Evolutionary conservation across 495 filamentous ascomycete genomes (phyloP).

Genomic region (Penicillium canariense): DNA sequence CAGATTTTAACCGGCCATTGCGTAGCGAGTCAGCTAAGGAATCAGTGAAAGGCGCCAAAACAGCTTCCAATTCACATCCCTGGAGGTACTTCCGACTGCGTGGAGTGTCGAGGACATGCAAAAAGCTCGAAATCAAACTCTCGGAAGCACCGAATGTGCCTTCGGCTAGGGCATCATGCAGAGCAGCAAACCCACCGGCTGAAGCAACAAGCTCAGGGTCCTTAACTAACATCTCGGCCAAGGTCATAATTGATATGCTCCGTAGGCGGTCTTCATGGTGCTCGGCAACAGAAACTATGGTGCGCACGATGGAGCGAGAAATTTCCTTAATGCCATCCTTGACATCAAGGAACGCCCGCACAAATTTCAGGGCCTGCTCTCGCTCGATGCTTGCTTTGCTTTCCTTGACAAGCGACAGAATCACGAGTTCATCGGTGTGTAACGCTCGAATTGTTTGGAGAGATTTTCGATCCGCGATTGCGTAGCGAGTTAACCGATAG

Average conservation of each 20-base stretch:
- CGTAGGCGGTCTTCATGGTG: constrained; percentile 82
- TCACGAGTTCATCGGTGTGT: constrained; percentile 89
- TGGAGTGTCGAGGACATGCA: constrained; percentile 85
- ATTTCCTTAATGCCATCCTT: constrained; percentile 89
- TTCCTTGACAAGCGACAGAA: constrained; percentile 88
- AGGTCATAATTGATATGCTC: constrained; percentile 85
- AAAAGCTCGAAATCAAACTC: constrained; percentile 75
- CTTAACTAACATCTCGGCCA: constrained; percentile 86
- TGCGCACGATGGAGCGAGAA: constrained; percentile 78
- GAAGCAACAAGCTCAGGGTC: constrained; percentile 75
- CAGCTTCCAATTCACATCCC: constrained; percentile 75
- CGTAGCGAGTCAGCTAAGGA: constrained; percentile 61
- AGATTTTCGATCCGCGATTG: constrained; percentile 87
- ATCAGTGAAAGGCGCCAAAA: constrained; percentile 89
- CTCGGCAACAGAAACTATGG: constrained; percentile 87
- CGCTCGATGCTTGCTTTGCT: constrained; percentile 93
- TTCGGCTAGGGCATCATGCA: constrained; percentile 84
- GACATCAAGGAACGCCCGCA: constrained; percentile 91
- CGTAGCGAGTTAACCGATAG: constrained; percentile 89
- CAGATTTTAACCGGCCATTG: constrained; percentile 77
- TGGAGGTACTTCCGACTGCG: constrained; percentile 73
- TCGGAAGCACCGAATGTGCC: constrained; percentile 90
- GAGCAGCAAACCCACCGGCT: constrained; percentile 74
- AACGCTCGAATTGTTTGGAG: constrained; percentile 81
- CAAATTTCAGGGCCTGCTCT: constrained; percentile 95